A percentile compares a stretch with the other conserved stretches of the same genome.
These are phyloP conservation scores for Torulaspora pretoriensis DNA, from an alignment of 1,139 yeast species.

Conservation along the genomic window DNA sequence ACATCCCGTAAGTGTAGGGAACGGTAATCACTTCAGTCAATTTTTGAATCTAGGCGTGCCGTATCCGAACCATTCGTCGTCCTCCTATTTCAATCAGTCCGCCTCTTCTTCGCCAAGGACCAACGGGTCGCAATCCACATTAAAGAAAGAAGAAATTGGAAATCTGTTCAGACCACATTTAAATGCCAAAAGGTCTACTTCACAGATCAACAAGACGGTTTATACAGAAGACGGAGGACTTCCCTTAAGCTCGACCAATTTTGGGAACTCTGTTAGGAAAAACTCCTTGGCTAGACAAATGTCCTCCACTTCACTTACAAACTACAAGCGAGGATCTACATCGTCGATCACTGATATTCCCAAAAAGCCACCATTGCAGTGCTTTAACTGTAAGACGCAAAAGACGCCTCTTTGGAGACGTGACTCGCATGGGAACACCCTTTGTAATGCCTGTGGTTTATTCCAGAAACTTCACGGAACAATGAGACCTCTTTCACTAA, in stretches of 20 bases:
- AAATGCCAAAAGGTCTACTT: constrained; percentile 18
- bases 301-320: constrained; percentile 31
- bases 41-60: constrained; percentile 7
- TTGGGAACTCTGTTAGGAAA: constrained; percentile 32
- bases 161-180: constrained; percentile 12
- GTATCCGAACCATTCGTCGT: not conserved
- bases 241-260: constrained; percentile 21
- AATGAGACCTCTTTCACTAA: constrained; percentile 84
- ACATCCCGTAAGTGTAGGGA: constrained; percentile 4
- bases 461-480: constrained; percentile 92
- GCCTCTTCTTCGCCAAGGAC: constrained; percentile 11
- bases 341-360: constrained; percentile 22
- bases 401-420: constrained; percentile 97
- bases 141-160: constrained; percentile 8
- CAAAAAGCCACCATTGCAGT: constrained; percentile 39
- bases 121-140: constrained; percentile 8
- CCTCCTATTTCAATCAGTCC: constrained; percentile 9
- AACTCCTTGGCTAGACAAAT: constrained; percentile 29
- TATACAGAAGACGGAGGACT: constrained; percentile 24
- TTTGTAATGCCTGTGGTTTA: constrained; percentile 95
- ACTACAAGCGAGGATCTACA: constrained; percentile 25
- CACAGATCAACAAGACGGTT: constrained; percentile 15
- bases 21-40: constrained; percentile 11
- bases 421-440: constrained; percentile 87
- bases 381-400: constrained; percentile 88